Evolutionary conservation across 2,329 filamentous ascomycete genomes (phyloP).

Genomic region (Nigrospora sphaerica): DNA sequence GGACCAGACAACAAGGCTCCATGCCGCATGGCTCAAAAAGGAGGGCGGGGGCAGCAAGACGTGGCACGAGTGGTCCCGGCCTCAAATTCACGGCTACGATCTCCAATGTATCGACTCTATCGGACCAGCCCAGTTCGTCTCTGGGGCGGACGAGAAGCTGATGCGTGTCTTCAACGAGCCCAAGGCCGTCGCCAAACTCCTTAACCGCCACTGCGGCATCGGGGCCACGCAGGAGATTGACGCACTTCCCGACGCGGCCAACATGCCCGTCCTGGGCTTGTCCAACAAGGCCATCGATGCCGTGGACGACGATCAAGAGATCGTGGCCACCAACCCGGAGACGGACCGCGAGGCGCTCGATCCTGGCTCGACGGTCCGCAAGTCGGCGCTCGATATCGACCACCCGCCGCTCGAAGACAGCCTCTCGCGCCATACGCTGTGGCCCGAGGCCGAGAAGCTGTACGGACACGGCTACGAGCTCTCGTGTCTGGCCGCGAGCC

Average conservation of each 20-base stretch:
- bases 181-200: conserved; percentile 69
- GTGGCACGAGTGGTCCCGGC: conserved; percentile 94
- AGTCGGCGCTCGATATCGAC: conserved; percentile 55
- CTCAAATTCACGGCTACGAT: conserved; percentile 97
- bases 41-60: conserved; percentile 36
- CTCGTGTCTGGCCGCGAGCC: conserved; percentile 72
- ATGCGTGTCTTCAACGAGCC: conserved; percentile 91
- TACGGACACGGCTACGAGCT: conserved; percentile 99
- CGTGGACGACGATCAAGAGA: conserved; percentile 31
- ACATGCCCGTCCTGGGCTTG: conserved; percentile 88
- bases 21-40: conserved; percentile 64
- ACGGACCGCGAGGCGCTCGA: conserved; percentile 48
- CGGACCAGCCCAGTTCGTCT: conserved; percentile 71
- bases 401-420: conserved; percentile 86
- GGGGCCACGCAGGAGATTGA: conserved; percentile 27
- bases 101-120: conserved; percentile 87
- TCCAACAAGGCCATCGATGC: conserved; percentile 87
- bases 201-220: conserved; percentile 62
- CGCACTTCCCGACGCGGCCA: conserved; percentile 74
- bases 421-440: conserved; percentile 82
- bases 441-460: conserved; percentile 93
- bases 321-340: conserved; percentile 28
- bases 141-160: conserved; percentile 96
- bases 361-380: conserved; percentile 47
- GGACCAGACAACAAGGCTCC: conserved; percentile 88